phyloP scores from a whole-genome alignment of 257 asterid species.

The Linaria vulgaris region DNA sequence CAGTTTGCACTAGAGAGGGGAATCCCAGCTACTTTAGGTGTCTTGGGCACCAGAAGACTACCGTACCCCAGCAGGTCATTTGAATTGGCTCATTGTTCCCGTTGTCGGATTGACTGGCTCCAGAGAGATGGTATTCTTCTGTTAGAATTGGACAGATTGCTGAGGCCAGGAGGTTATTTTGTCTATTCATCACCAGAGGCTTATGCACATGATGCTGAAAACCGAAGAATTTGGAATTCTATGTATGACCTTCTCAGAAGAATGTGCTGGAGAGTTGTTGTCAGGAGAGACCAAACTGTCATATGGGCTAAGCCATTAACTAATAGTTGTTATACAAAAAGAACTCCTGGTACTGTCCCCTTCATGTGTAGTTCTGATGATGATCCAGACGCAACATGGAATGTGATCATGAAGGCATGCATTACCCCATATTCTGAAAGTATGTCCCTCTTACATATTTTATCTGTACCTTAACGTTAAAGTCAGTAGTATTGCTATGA shows the following conservation, averaged over 20 bases:
- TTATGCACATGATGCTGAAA: slow-evolving; percentile 77
- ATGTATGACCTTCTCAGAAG: slow-evolving; percentile 72
- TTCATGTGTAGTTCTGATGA: slow-evolving; percentile 66
- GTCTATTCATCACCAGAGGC: slow-evolving; percentile 96
- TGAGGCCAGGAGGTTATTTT: slow-evolving; percentile 93
- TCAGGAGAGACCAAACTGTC: slow-evolving; percentile 79
- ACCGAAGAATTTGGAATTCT: slow-evolving; percentile 74
- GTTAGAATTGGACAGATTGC: slow-evolving; percentile 84
- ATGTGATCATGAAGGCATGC: slow-evolving; percentile 85
- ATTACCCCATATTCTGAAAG: slow-evolving; percentile 77
- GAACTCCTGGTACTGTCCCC: slow-evolving; percentile 64
- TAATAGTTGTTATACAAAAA: slow-evolving; percentile 73
- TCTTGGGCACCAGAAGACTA: slow-evolving; percentile 81
- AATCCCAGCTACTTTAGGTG: slow-evolving; percentile 81
- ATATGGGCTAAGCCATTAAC: slow-evolving; percentile 88
- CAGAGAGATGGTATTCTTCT: slow-evolving; percentile 91
- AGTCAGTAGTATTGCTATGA: slow-evolving; percentile 3
- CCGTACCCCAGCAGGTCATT: slow-evolving; percentile 95
- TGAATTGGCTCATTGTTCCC: slow-evolving; percentile 91
- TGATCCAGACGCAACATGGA: slow-evolving; percentile 85
- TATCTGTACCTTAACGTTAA: slow-evolving; percentile 13
- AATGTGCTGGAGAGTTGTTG: slow-evolving; percentile 94
- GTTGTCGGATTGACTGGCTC: slow-evolving; percentile 96
- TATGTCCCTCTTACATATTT: slow-evolving; percentile 35
- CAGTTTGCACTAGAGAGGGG: slow-evolving; percentile 97